Conservation (phyloP, 2,329 filamentous ascomycete species). For the Alternaria infectoria region DNA sequence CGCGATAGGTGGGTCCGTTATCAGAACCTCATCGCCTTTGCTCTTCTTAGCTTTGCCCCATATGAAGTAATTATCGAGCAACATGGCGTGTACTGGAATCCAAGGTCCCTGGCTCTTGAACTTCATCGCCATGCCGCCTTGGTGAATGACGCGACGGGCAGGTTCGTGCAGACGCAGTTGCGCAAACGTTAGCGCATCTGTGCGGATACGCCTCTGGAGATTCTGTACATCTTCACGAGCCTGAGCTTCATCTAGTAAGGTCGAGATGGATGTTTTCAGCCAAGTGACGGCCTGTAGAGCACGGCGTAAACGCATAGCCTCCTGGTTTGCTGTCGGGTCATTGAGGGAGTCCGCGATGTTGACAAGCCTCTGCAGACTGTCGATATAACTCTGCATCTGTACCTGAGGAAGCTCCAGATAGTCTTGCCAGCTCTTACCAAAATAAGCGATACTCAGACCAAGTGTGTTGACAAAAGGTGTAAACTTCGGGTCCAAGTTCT, state of each 20-base stretch:
- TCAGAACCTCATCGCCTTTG: constrained; percentile 21
- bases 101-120: constrained; percentile 39
- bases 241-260: constrained; percentile 21
- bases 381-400: constrained; percentile 31
- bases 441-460: constrained; percentile 31
- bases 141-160: constrained; percentile 24
- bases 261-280: constrained; percentile 15
- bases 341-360: constrained; percentile 6
- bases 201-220: constrained; percentile 32
- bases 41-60: constrained; percentile 37
- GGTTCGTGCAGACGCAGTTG: constrained; percentile 24
- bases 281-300: constrained; percentile 20
- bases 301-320: constrained; percentile 15
- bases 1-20: constrained; percentile 29
- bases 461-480: constrained; percentile 32
- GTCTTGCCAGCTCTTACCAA: constrained; percentile 38
- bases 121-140: constrained; percentile 37
- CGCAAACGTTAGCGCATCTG: constrained; percentile 21
- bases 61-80: constrained; percentile 39
- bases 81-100: constrained; percentile 35
- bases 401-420: constrained; percentile 30
- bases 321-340: constrained; percentile 1
- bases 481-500: constrained; percentile 30
- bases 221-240: constrained; percentile 31
- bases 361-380: constrained; percentile 21